Conservation (phyloP, 2,329 filamentous ascomycete species). For the Didymosphaeria variabile region DNA sequence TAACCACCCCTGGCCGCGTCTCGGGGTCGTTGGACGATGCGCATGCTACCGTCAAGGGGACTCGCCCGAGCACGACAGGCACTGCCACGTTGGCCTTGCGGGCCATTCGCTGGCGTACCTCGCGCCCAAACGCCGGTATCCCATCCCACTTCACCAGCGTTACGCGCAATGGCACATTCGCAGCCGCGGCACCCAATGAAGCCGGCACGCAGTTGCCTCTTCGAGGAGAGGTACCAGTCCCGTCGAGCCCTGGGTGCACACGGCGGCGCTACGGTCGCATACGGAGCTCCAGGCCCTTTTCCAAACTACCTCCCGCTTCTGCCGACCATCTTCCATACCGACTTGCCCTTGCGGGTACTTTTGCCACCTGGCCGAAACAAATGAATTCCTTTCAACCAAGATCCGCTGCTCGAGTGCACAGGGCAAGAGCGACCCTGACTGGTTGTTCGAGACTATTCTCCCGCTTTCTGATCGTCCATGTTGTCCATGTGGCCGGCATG, state of each 20-base stretch:
- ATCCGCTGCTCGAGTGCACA: constrained; percentile 12
- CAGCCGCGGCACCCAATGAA: constrained; percentile 12
- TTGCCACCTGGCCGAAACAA: constrained; percentile 24
- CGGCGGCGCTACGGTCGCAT: constrained; percentile 38
- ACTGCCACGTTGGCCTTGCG: constrained; percentile 13
- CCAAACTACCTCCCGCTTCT: constrained; percentile 33
- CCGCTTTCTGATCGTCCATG: not conserved
- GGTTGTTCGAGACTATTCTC: constrained; percentile 8
- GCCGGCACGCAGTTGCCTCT: constrained; percentile 18
- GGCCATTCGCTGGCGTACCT: not conserved
- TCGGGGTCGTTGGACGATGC: constrained; percentile 20
- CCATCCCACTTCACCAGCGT: no score
- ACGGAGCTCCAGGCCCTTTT: constrained; percentile 35
- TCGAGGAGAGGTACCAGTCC: constrained; percentile 5
- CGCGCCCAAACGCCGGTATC: not conserved
- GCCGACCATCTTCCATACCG: constrained; percentile 28
- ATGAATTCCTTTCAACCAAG: constrained; percentile 15
- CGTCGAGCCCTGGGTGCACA: constrained; percentile 19
- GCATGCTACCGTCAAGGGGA: not conserved
- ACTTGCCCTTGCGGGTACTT: constrained; percentile 21
- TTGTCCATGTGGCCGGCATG: not conserved
- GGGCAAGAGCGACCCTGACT: not conserved
- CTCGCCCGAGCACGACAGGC: constrained; percentile 3
- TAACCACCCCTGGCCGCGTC: constrained; percentile 2
- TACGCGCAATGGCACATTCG: not conserved